Conservation (phyloP, 305 asterid genomes). For the Fraxinus floribunda region DNA sequence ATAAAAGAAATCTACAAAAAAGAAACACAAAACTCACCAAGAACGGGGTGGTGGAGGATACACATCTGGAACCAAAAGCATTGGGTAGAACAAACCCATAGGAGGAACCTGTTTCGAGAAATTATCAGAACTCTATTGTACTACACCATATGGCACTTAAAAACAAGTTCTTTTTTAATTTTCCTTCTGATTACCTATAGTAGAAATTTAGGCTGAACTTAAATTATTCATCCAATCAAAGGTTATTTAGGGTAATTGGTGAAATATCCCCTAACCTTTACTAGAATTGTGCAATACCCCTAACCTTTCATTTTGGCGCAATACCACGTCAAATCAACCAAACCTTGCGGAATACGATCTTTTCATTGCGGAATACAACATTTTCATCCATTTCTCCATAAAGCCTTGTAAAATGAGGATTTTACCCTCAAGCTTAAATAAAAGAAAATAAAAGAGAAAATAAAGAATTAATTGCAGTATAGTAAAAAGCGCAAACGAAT, state of each 20-base stretch:
- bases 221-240: neutral
- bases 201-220: neutral
- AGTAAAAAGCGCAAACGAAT: neutral
- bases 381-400: neutral
- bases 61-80: constrained; percentile 88
- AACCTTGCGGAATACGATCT: neutral
- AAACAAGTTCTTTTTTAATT: neutral
- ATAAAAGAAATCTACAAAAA: constrained; percentile 14
- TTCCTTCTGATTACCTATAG: neutral
- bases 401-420: neutral
- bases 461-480: too few relatives aligned
- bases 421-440: neutral
- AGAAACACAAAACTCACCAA: constrained; percentile 49
- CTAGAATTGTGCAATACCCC: neutral
- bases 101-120: constrained; percentile 82
- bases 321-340: neutral
- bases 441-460: neutral
- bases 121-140: constrained; percentile 22
- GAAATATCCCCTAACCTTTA: neutral
- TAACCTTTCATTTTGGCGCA: neutral
- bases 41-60: constrained; percentile 90
- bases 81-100: constrained; percentile 96
- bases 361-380: neutral
- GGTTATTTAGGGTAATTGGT: neutral
- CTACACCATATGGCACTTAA: neutral